These are phyloP conservation scores for Diaporthe nobilis DNA, from an alignment of 2,329 filamentous ascomycete genomes.

Conservation along the genomic window DNA sequence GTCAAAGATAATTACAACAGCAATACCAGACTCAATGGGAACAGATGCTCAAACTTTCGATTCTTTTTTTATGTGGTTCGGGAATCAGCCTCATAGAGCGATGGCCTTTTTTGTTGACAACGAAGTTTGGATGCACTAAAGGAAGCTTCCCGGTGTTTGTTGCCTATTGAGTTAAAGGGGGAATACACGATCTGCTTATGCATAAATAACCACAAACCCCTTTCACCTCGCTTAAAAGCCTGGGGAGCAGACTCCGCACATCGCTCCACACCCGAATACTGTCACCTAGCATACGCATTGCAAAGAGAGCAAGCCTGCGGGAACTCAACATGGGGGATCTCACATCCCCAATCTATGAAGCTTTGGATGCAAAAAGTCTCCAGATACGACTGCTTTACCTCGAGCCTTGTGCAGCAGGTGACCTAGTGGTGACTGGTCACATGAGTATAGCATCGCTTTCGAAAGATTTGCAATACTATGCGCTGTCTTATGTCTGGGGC, in stretches of 20 bases:
- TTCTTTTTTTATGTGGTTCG: not conserved
- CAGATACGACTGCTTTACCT: not conserved
- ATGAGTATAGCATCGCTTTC: not conserved
- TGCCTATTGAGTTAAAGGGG: not conserved
- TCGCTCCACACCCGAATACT: not conserved
- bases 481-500: not conserved
- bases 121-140: not conserved
- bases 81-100: not conserved
- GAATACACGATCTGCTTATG: not conserved
- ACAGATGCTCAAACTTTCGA: not conserved
- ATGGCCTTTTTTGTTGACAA: not conserved
- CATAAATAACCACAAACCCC: not conserved
- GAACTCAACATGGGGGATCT: not conserved
- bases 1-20: not conserved
- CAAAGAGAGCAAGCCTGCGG: not conserved
- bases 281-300: not conserved
- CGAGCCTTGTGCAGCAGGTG: not conserved
- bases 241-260: not conserved
- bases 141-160: constrained; percentile 17
- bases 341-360: not conserved
- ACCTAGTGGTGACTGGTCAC: not conserved
- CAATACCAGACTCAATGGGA: not conserved
- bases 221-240: not conserved
- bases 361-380: not conserved
- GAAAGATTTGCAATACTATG: constrained; percentile 21